Percentiles rank a stretch among this genome's conserved stretches.
phyloP scores from a whole-genome alignment of 306 rosid species.

The Quercus aquifolioides region DNA sequence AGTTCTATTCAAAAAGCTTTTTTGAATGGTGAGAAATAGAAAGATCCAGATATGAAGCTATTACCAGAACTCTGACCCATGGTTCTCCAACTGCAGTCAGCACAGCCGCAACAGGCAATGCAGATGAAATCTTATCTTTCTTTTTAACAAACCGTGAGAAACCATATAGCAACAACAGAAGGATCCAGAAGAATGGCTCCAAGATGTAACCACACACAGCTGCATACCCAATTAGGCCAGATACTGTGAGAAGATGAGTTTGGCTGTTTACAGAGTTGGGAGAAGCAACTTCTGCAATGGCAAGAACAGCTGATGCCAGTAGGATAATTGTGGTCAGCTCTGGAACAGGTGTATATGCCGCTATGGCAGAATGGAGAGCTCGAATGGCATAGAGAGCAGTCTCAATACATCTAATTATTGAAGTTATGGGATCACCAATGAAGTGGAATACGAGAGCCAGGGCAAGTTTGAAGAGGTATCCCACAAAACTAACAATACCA shows the following conservation, averaged over 20 bases:
- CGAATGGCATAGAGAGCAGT: constrained; percentile 52
- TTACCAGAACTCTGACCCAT: constrained; percentile 74
- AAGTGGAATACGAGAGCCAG: constrained; percentile 60
- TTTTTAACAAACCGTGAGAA: constrained; percentile 60
- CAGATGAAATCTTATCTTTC: constrained; percentile 70
- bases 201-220: constrained; percentile 72
- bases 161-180: constrained; percentile 53
- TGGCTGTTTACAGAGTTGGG: constrained; percentile 63
- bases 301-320: constrained; percentile 64
- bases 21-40: constrained; percentile 61
- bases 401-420: constrained; percentile 54
- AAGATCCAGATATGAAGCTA: constrained; percentile 53
- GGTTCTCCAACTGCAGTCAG: constrained; percentile 91
- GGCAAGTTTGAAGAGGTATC: constrained; percentile 48
- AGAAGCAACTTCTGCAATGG: constrained; percentile 70
- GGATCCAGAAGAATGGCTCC: constrained; percentile 91
- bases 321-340: constrained; percentile 54
- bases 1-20: constrained; percentile 2
- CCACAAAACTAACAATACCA: constrained; percentile 43
- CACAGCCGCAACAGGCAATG: constrained; percentile 75
- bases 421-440: constrained; percentile 78
- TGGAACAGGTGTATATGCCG: constrained; percentile 67
- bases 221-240: constrained; percentile 75
- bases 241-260: constrained; percentile 63
- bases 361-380: constrained; percentile 68